Conservation (phyloP, 345 rosid species). For the Gossypium australe region DNA sequence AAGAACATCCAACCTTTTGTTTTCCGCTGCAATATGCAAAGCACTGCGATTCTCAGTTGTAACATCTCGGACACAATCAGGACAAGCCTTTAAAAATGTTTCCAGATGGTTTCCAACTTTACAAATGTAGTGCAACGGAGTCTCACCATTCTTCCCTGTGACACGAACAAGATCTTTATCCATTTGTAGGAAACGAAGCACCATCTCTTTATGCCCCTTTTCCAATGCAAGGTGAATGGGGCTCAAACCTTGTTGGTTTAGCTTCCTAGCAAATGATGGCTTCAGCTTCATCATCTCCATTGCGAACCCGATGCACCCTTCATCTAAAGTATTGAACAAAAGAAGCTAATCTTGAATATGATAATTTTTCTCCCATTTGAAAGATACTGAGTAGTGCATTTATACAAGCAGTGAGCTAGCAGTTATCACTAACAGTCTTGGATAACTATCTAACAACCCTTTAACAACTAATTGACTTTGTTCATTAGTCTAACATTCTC, state of each 20-base stretch:
- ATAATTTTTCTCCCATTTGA: too few relatives aligned
- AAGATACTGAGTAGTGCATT: too few relatives aligned
- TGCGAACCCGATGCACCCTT: conserved; percentile 16
- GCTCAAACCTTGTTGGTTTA: conserved; percentile 12
- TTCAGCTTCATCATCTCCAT: conserved; percentile 20
- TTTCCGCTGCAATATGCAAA: conserved; percentile 20
- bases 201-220: neutral
- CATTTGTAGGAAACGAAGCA: neutral
- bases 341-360: too few relatives aligned
- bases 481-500: too few relatives aligned
- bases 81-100: conserved; percentile 16
- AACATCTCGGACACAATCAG: conserved; percentile 21
- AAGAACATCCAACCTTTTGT: neutral
- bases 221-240: conserved; percentile 21
- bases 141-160: conserved; percentile 25
- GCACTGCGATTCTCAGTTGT: conserved; percentile 6
- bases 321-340: too few relatives aligned
- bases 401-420: too few relatives aligned
- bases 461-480: too few relatives aligned
- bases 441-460: too few relatives aligned
- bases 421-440: too few relatives aligned
- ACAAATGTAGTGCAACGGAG: conserved; percentile 21
- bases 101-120: conserved; percentile 8
- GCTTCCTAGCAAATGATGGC: conserved; percentile 22
- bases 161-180: neutral